Evolutionary conservation across 345 rosid genomes (phyloP), one percentile per base, ranked within the genome.

Genomic region (Ricinus communis): DNA sequence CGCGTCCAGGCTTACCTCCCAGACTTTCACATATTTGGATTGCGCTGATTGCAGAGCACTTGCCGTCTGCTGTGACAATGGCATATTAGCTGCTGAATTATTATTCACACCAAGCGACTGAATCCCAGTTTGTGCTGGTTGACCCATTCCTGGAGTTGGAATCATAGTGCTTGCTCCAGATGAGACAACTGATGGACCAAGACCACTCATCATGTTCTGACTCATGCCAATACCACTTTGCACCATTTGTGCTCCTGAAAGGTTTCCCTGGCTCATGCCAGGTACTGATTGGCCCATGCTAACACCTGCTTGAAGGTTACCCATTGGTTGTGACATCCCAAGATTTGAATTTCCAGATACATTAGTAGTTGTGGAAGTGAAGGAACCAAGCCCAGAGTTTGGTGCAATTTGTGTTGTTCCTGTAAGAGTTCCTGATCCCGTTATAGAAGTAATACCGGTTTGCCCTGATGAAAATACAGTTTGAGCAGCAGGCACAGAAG

Each of bases 101-200:
- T 79, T 87, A 75, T 78, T 80, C 58, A 80, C 85, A 73, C 86
- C 83, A 73, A 95, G 85, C 9, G 93, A 76, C 70, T 82, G 89
- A 87, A 90, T 79, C 68, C 85, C 91, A 59, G 88, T 71, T 69
- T 83, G 96, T 51, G 79, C 86, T 81, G 86, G 93, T 78, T 87
- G 93, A 75, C 87, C 57, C 86, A 92, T 87, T 83, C 99, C 97
- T 53, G 97, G 91, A 53, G 97, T 87, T 66, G 96, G 96, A 78
- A 92, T 89, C 96, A 95, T 89, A 59, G 90, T 83, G 53, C 91
- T 84, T 36, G 82, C 72, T 75, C 96, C 97, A 57, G 92, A 80
- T 61, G 99, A 79, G 78, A 85, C 83, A 54, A 75, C 80, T 46
- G 96, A 81, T 70, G 85, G 89, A 76, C 89, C 93, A 51, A 84